Percentiles rank a stretch among this genome's conserved stretches.
phyloP scores from a whole-genome alignment of 495 filamentous ascomycete species.

The Neurospora sp. region DNA sequence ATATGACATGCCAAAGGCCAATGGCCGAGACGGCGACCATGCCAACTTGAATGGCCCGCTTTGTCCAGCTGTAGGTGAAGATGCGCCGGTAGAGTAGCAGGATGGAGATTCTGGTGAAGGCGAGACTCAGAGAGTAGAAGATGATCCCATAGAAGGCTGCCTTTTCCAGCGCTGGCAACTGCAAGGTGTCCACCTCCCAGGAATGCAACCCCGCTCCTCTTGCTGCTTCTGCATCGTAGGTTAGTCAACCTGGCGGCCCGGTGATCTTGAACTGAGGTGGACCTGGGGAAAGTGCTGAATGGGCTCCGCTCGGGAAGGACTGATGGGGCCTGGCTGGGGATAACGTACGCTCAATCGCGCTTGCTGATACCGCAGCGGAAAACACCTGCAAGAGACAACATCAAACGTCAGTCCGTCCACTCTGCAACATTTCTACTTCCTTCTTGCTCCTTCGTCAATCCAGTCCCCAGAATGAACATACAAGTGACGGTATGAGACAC shows the following conservation, averaged over 20 bases:
- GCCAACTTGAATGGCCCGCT: slow-evolving; percentile 12
- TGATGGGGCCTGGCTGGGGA: background rate
- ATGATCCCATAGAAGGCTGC: slow-evolving; percentile 20
- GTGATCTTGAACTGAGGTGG: background rate
- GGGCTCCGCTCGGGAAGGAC: background rate
- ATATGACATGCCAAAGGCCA: slow-evolving; percentile 17
- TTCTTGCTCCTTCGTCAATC: background rate
- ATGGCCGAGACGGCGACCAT: slow-evolving; percentile 13
- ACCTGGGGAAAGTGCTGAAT: background rate
- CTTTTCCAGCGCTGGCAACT: slow-evolving; percentile 12
- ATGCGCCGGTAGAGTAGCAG: slow-evolving; percentile 21
- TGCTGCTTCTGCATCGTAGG: slow-evolving; percentile 7
- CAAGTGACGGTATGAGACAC: slow-evolving; percentile 19
- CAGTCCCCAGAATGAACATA: slow-evolving; percentile 2
- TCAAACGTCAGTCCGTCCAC: background rate
- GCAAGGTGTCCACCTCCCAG: slow-evolving; percentile 12
- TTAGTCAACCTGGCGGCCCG: background rate
- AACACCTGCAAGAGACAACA: slow-evolving; percentile 9
- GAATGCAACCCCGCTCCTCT: slow-evolving; percentile 16
- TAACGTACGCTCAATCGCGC: slow-evolving; percentile 18
- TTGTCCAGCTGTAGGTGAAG: slow-evolving; percentile 21
- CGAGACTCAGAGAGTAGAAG: slow-evolving; percentile 19
- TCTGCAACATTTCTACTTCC: background rate
- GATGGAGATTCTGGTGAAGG: slow-evolving; percentile 21
- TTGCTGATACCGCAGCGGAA: slow-evolving; percentile 15